These are phyloP conservation scores for Ophiostoma sp. DNA, from an alignment of 2,329 filamentous ascomycete genomes.

Conservation along the genomic window DNA sequence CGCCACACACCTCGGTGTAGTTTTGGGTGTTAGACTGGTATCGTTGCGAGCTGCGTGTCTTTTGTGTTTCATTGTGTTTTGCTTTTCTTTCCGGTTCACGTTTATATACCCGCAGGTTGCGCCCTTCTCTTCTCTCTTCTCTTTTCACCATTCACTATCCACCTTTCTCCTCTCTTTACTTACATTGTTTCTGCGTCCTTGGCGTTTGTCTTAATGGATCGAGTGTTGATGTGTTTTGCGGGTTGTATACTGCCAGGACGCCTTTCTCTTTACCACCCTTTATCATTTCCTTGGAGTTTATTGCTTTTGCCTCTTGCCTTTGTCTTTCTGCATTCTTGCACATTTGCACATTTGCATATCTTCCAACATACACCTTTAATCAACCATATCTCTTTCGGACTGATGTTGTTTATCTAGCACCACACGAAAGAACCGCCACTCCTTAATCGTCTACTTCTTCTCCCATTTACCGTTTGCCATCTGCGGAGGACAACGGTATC, in stretches of 20 bases:
- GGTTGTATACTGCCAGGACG: constrained; percentile 14
- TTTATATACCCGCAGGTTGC: constrained; percentile 31
- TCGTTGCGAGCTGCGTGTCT: neutral
- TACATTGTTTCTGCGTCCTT: neutral
- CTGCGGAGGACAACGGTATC: neutral
- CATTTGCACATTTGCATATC: neutral
- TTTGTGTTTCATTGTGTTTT: constrained; percentile 7
- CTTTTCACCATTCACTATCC: neutral
- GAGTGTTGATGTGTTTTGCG: constrained; percentile 8
- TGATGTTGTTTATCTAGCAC: neutral
- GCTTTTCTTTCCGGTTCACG: constrained; percentile 16
- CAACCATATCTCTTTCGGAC: neutral
- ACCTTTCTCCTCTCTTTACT: neutral
- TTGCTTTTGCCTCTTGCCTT: neutral
- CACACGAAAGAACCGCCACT: constrained; percentile 1
- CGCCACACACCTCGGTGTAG: constrained; percentile 23
- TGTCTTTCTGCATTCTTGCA: neutral
- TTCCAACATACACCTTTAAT: constrained; percentile 7
- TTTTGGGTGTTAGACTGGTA: constrained; percentile 11
- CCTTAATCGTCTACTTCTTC: neutral
- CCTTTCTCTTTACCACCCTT: neutral
- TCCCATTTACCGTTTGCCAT: neutral
- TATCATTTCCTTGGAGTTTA: constrained; percentile 14
- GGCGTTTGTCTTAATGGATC: constrained; percentile 8
- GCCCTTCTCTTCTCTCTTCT: constrained; percentile 2